A percentile compares a stretch with the other conserved stretches of the same genome.
Evolutionary conservation across 1,284 basidiomycete genomes (phyloP).

Genomic region (Meripilus lineatus): DNA sequence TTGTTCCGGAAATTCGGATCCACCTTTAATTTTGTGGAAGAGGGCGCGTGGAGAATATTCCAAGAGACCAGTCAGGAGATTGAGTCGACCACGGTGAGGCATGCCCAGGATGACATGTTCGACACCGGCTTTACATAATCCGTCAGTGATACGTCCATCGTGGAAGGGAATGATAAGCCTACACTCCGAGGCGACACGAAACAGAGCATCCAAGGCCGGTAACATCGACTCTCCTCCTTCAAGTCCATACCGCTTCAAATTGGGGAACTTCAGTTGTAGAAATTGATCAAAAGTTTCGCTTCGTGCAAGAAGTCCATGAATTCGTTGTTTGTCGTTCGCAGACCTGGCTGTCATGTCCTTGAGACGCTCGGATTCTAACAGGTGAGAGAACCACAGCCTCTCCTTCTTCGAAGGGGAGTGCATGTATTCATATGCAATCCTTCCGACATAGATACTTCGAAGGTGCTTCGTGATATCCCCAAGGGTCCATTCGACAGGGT

Average conservation of each 20-base stretch:
- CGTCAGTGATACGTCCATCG: conserved; percentile 1
- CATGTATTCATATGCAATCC: conserved; percentile 89
- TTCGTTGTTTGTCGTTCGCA: conserved; percentile 43
- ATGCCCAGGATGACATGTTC: conserved; percentile 73
- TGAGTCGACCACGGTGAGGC: conserved; percentile 86
- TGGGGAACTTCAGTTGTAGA: conserved; percentile 78
- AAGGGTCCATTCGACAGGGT: conserved; percentile 61
- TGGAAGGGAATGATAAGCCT: conserved; percentile 4
- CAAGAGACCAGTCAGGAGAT: conserved; percentile 78
- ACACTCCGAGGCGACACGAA: conserved; percentile 64
- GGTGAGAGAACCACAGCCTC: conserved; percentile 80
- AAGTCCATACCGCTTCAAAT: conserved; percentile 78
- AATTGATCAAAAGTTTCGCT: conserved; percentile 84
- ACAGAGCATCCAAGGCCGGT: conserved; percentile 75
- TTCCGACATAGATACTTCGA: conserved; percentile 70
- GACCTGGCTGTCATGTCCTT: conserved; percentile 32
- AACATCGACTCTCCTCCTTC: conserved; percentile 92
- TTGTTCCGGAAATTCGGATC: conserved; percentile 64
- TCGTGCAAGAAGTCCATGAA: conserved; percentile 63
- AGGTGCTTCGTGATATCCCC: conserved; percentile 68
- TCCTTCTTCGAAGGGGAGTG: conserved; percentile 78
- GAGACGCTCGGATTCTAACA: conserved; percentile 62
- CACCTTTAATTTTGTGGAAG: conserved; percentile 84
- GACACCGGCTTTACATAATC: conserved; percentile 51
- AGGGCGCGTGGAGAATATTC: conserved; percentile 61